phyloP scores from a whole-genome alignment of 78 protist species.

The Cyanophora paradoxa region DNA sequence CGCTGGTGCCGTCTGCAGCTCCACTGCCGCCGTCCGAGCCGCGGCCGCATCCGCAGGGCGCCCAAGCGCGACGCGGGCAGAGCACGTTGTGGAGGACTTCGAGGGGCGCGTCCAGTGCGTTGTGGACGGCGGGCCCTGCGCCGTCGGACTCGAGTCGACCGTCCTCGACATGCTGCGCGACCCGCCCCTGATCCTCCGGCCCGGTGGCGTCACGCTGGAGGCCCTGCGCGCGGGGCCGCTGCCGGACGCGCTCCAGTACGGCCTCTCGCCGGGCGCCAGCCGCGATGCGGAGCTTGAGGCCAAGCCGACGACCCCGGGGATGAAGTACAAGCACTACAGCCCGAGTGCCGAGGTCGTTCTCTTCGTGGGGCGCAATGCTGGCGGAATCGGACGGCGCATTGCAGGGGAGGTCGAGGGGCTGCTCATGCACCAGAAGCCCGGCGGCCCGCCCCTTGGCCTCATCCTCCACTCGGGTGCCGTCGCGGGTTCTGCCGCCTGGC shows the following conservation, averaged over 20 bases:
- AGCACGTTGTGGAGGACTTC: constrained; percentile 14
- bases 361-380: too few relatives aligned
- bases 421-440: background rate
- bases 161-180: constrained; percentile 13
- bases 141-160: constrained; percentile 39
- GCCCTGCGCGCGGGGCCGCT: background rate
- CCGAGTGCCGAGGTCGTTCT: constrained; percentile 16
- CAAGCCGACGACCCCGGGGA: constrained; percentile 33
- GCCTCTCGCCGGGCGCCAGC: background rate
- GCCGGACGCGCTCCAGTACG: background rate
- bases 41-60: constrained; percentile 14
- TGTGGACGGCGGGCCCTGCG: constrained; percentile 30
- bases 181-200: constrained; percentile 32
- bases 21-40: constrained; percentile 1
- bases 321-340: constrained; percentile 29
- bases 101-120: constrained; percentile 10
- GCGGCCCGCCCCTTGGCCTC: background rate
- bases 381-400: too few relatives aligned
- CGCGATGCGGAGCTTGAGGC: background rate
- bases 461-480: background rate
- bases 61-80: constrained; percentile 19
- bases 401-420: too few relatives aligned
- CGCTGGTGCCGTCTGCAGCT: background rate
- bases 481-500: background rate
- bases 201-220: constrained; percentile 44